Evolutionary conservation across 805 yeast genomes (phyloP).

Genomic region (Ascoidea tarda): DNA sequence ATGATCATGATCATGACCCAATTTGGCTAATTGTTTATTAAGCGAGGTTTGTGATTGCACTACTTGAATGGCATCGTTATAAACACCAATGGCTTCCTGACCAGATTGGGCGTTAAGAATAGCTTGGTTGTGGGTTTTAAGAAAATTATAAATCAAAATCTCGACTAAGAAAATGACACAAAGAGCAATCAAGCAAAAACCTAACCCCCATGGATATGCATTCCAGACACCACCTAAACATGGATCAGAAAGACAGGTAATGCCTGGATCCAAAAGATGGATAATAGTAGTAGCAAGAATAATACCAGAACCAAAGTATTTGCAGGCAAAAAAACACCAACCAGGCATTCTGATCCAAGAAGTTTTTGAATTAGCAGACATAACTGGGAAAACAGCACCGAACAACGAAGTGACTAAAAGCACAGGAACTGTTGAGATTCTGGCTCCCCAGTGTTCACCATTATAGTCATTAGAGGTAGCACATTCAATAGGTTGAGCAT

Average conservation of each 20-base stretch:
- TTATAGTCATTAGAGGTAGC: too few species aligned
- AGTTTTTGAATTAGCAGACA: slow-evolving; percentile 24
- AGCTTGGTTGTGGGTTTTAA: too few species aligned
- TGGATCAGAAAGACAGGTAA: slow-evolving; percentile 13
- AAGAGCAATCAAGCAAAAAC: slow-evolving; percentile 7
- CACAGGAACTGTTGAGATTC: slow-evolving; percentile 48
- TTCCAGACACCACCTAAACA: slow-evolving; percentile 10
- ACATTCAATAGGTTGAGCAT: too few species aligned
- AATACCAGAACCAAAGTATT: slow-evolving; percentile 63
- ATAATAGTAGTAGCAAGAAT: slow-evolving; percentile 66
- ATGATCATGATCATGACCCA: slow-evolving; percentile 22
- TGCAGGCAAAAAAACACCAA: slow-evolving; percentile 14
- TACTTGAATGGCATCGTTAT: too few species aligned
- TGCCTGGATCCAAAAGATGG: slow-evolving; percentile 47
- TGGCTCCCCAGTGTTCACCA: slow-evolving; percentile 19
- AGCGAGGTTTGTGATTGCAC: too few species aligned
- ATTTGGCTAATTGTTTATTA: slow-evolving; percentile 17
- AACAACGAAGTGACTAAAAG: slow-evolving; percentile 34
- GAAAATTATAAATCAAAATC: too few species aligned
- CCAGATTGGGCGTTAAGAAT: too few species aligned
- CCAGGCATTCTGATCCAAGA: slow-evolving; percentile 28
- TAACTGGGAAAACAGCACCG: slow-evolving; percentile 29
- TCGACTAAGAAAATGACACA: too few species aligned
- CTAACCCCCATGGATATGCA: slow-evolving; percentile 31
- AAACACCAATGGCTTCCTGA: too few species aligned